phyloP scores from a whole-genome alignment of 306 rosid species.

The Castanea mollissima region DNA sequence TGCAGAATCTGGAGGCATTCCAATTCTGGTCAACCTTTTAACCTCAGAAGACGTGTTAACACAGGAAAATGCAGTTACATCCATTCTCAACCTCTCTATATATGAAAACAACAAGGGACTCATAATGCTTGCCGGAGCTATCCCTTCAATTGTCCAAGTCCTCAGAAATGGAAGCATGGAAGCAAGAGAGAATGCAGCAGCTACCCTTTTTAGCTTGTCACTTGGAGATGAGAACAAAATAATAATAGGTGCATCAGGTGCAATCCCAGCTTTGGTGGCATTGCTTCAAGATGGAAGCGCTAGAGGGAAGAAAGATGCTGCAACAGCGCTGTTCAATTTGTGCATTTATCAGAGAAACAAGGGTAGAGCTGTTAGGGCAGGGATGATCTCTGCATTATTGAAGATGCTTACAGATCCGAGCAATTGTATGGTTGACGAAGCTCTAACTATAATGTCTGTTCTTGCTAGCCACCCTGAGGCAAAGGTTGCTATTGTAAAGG shows the following conservation, averaged over 20 bases:
- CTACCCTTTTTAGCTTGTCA: slow-evolving; percentile 89
- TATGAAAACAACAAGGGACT: slow-evolving; percentile 88
- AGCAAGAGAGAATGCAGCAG: slow-evolving; percentile 93
- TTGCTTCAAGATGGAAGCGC: slow-evolving; percentile 85
- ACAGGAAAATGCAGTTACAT: slow-evolving; percentile 92
- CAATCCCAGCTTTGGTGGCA: slow-evolving; percentile 80
- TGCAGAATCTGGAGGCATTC: slow-evolving; percentile 95
- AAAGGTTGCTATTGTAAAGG: slow-evolving; percentile 69
- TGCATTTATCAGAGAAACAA: slow-evolving; percentile 98
- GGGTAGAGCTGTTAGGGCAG: slow-evolving; percentile 84
- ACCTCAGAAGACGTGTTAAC: slow-evolving; percentile 69
- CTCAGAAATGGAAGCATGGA: slow-evolving; percentile 91
- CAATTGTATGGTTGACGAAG: slow-evolving; percentile 82
- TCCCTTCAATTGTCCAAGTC: slow-evolving; percentile 92
- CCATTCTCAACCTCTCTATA: slow-evolving; percentile 91
- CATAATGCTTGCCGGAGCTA: slow-evolving; percentile 94
- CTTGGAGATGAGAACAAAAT: slow-evolving; percentile 96
- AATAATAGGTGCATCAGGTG: slow-evolving; percentile 93
- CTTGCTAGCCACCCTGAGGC: slow-evolving; percentile 95
- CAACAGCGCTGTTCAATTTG: slow-evolving; percentile 85
- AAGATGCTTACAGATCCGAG: slow-evolving; percentile 84
- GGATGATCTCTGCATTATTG: slow-evolving; percentile 68
- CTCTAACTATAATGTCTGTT: slow-evolving; percentile 88
- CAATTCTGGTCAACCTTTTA: slow-evolving; percentile 73
- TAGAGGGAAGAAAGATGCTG: slow-evolving; percentile 94